Base-by-base conservation (phyloP, 768 basidiomycete species). In the Sporobolomyces phaffii region DNA sequence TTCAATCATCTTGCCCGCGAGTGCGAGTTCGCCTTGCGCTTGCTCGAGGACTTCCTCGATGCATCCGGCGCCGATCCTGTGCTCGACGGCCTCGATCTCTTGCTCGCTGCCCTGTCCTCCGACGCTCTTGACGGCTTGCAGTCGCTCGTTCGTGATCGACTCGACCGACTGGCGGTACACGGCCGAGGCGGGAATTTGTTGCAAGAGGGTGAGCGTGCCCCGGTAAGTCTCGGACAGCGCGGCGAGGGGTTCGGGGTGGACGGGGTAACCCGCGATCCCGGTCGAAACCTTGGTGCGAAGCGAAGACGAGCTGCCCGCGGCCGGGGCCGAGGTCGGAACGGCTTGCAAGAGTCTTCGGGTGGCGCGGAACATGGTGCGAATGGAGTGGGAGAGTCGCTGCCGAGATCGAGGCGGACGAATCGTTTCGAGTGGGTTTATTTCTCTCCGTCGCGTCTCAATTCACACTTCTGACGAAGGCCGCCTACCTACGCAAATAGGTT, bases 81-180 rank as follows among this genome's bases (percentile, higher is more conserved):
- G 84, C 80, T 96, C 93, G 13, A 83, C 88, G 11, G 79, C 77
- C 22, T 79, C 77, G 51, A 91, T 77, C 71, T 90, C 84, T 38
- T 84, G 52, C 31, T 75, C 84, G 44, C 86, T 85, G 36, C 79
- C 79, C 76, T 89, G 82, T 14, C 49, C 49, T 22, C 64, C 65
- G 31, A 62, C 17, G 26, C 43, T 24, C 29, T 57, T 47, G 48
- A 94, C 82, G 62, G 90, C 82, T 74, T 80, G 82, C 65, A 94
- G 83, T 75, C 89, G 89, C 76, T 85, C 85, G 71, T 84, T 84
- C n/a, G 86, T 88, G 73, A 93, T 83, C 13, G 88, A 87, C 78
- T 93, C 90, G 34, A 85, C 86, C 60, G 88, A 86, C 78, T 94
- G 91, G 64, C 90, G 86, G 80, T 97, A 98, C 50, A 90, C 86